Evolutionary conservation across 306 rosid genomes (phyloP), one percentile per base, ranked within the genome.

Genomic region (Prunus mongolica): DNA sequence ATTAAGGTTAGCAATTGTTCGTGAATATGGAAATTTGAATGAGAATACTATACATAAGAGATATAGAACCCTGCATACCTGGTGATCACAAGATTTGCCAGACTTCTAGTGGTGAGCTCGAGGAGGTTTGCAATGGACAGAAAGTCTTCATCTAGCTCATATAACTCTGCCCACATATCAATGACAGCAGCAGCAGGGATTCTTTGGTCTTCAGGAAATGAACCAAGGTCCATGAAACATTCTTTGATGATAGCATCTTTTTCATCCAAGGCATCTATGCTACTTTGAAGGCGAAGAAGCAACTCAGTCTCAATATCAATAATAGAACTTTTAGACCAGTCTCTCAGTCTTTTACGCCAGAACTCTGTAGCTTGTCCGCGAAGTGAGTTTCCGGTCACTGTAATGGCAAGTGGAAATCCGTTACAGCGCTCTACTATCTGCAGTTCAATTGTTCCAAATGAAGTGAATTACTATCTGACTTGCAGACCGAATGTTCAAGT

Each of bases 181-280:
- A 90, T 72, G 54, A 93, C 87, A 22, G 84, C 74, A 52, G 86
- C 45, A n/a, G 76, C 93, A 69, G 89, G 85, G 34, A 91, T 93
- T 80, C 87, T 89, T 34, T 80, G 89, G 61, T 81, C 91, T 66
- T 84, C 90, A 2, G 94, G 98, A 80, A 93, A 91, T 54, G 84
- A 87, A 65, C 89, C 83, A 13, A 93, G 78, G 80, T 93, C 93
- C 68, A 63, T 14, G 84, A 93, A 93, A 78, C 91, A 81, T 60
- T 93, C 85, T 80, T 71, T 89, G 67, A 61, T 63, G 34, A 50
- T 38, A 18, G 27, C 44, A 56, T 77, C 77, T 8, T 81, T 15
- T n/a, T 5, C 52, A n/a, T 86, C 75, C 55, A 71, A 66, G 4
- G 55, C 77, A 75, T 85, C 91, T 4, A 89, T 69, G 82, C 84